Percentiles rank a stretch among this genome's conserved stretches.
Evolutionary conservation across 202 grass and related monocot genomes (phyloP).

Genomic region (Schoenoplectus tabernaemontani): DNA sequence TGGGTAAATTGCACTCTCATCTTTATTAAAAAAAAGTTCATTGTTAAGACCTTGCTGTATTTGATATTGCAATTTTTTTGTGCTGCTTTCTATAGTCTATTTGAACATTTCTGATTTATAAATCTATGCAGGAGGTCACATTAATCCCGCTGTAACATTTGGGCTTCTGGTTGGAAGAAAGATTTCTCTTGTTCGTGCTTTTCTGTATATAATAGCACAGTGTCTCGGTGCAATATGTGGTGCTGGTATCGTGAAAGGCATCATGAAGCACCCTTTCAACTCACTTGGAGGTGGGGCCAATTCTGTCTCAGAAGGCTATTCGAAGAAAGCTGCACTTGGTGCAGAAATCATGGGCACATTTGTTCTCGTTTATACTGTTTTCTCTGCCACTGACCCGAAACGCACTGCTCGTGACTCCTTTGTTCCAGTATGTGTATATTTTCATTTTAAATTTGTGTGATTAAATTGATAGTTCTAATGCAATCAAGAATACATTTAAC

Average conservation of each 20-base stretch:
- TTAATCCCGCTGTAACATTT: slow-evolving; percentile 72
- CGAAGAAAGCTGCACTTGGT: slow-evolving; percentile 24
- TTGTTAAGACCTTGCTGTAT: neutral
- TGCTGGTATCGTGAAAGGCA: slow-evolving; percentile 51
- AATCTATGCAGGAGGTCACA: slow-evolving; percentile 45
- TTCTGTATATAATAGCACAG: slow-evolving; percentile 52
- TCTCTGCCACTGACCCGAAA: slow-evolving; percentile 59
- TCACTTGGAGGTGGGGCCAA: slow-evolving; percentile 45
- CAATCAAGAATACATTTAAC: neutral
- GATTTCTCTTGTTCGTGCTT: slow-evolving; percentile 39
- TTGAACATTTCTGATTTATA: neutral
- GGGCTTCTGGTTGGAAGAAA: slow-evolving; percentile 48
- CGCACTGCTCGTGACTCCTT: slow-evolving; percentile 47
- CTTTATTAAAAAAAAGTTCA: too few species aligned
- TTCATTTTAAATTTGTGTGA: neutral
- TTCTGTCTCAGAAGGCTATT: slow-evolving; percentile 12
- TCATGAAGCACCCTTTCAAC: slow-evolving; percentile 38
- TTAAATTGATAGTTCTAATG: neutral
- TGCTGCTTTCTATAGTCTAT: neutral
- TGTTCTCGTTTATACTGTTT: slow-evolving; percentile 59
- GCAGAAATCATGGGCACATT: slow-evolving; percentile 63
- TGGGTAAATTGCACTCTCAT: too few species aligned
- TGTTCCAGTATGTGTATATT: slow-evolving; percentile 27
- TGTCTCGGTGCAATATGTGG: slow-evolving; percentile 81
- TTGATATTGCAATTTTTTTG: too few species aligned